Evolutionary conservation across 2,329 filamentous ascomycete species (phyloP), one percentile per base, ranked within the genome.

Genomic region (Aspergillus sp.): DNA sequence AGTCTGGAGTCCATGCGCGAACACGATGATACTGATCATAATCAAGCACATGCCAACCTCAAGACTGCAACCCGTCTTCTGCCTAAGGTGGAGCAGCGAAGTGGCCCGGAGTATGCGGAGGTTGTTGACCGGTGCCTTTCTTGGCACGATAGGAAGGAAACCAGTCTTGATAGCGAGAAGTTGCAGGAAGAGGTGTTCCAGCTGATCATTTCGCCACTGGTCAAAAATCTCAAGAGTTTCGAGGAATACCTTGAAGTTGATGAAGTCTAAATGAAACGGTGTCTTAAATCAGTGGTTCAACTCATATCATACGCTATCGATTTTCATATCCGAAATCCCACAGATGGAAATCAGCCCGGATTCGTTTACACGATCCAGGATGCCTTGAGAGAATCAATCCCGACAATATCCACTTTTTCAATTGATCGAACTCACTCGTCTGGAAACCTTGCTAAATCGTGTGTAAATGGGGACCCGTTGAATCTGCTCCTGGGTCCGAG

Each of bases 41-140:
- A 54, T 20, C 61, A 65, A 42, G 57, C 52, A 16, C 36, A 57
- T 18, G 29, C 54, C 4, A 55, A 66, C 36, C 51, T 67, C 6
- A 70, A 69, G 49, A 67, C 65, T 6, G 65, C 62, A n/a, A 42
- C 60, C 14, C 57, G 60, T 16, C 24, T 49, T 39, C 54, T 69
- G 1, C 49, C 57, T 4, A 12, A 36, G 11, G 63, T 69, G 4
- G 57, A 60, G 26, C 22, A 42, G 55, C 60, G 68, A 58, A 63
- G 63, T 59, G 68, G 67, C 9, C 32, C 39, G 52, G 50, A 12
- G 29, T 55, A 55, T 55, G 26, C 6, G 24, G 45, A 55, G 3
- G 42, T 50, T 4, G 54, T 49, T 3, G 11, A 58, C 6, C 57
- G 60, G 31, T 61, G 55, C 55, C 50, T 63, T n/a, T 57, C 12